Evolutionary conservation across 345 rosid genomes (phyloP).

Genomic region (Syzygium aqueum): DNA sequence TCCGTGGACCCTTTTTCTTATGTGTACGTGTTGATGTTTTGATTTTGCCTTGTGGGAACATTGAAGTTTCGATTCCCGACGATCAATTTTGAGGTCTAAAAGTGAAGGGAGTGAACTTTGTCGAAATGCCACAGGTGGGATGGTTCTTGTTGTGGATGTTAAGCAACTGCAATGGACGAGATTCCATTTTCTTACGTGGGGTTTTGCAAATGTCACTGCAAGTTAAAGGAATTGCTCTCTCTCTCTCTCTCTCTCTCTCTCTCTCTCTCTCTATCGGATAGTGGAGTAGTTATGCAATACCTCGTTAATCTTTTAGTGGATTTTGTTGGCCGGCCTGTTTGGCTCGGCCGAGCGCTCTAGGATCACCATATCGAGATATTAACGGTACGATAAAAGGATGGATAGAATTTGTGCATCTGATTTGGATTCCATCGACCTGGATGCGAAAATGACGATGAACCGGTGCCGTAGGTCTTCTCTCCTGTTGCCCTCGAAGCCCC

Average conservation of each 20-base stretch:
- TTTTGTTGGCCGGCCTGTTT: too few species aligned
- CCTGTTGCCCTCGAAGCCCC: too few species aligned
- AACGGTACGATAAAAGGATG: too few species aligned
- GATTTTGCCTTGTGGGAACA: not conserved
- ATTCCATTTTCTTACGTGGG: not conserved
- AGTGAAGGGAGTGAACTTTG: not conserved
- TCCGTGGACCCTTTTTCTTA: not conserved
- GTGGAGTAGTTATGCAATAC: not conserved
- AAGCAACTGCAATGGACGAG: not conserved
- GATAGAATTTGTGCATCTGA: too few species aligned
- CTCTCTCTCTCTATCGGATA: too few species aligned
- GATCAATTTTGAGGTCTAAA: not conserved
- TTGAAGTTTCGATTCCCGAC: not conserved
- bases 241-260: not conserved
- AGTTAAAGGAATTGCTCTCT: not conserved
- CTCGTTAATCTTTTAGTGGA: not conserved
- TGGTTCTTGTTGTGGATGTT: not conserved
- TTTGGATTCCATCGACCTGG: too few species aligned
- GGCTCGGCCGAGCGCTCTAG: too few species aligned
- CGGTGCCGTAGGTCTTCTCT: too few species aligned
- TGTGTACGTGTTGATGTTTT: not conserved
- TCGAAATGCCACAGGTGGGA: not conserved
- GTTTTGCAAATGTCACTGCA: not conserved
- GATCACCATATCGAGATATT: too few species aligned
- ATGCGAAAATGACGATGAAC: too few species aligned